Evolutionary conservation across 2,329 filamentous ascomycete species (phyloP).

Genomic region (Hypoxylon rubiginosum): DNA sequence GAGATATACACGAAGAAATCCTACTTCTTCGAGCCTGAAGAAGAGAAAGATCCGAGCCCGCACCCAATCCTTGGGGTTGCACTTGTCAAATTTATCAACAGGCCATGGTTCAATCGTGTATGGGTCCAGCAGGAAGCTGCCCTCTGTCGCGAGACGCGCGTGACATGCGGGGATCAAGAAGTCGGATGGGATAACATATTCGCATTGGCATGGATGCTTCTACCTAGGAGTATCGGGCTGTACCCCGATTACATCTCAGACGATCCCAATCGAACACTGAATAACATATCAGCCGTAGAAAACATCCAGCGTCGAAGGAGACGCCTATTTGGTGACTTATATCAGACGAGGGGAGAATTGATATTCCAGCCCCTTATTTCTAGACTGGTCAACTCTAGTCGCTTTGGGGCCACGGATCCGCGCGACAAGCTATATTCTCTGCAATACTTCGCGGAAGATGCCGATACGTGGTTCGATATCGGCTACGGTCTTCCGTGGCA

Average conservation of each 20-base stretch:
- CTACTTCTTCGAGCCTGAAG: conserved; percentile 40
- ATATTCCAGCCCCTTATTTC: conserved; percentile 3
- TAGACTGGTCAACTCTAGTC: conserved; percentile 15
- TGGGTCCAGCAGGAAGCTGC: conserved; percentile 47
- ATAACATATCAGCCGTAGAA: conserved; percentile 41
- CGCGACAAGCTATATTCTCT: conserved; percentile 44
- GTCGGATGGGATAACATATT: conserved; percentile 44
- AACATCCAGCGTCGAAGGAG: conserved; percentile 41
- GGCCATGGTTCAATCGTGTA: conserved; percentile 45
- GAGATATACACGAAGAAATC: conserved; percentile 37
- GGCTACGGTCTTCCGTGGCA: conserved; percentile 45
- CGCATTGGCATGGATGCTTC: conserved; percentile 44
- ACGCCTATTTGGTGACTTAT: conserved; percentile 28
- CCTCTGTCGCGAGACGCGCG: conserved; percentile 28
- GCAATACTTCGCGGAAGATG: conserved; percentile 39
- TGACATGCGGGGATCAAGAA: conserved; percentile 35
- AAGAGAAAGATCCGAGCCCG: conserved; percentile 1
- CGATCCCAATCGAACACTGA: conserved; percentile 22
- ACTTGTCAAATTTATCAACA: conserved; percentile 42
- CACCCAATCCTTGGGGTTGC: conserved; percentile 26
- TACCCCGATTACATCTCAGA: conserved; percentile 41
- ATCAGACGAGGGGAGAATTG: conserved; percentile 1
- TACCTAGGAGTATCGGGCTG: conserved; percentile 37
- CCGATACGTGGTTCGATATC: conserved; percentile 41
- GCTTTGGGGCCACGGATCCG: conserved; percentile 45